phyloP scores from a whole-genome alignment of 169 alveolate species.

The Eimeria zaria region DNA sequence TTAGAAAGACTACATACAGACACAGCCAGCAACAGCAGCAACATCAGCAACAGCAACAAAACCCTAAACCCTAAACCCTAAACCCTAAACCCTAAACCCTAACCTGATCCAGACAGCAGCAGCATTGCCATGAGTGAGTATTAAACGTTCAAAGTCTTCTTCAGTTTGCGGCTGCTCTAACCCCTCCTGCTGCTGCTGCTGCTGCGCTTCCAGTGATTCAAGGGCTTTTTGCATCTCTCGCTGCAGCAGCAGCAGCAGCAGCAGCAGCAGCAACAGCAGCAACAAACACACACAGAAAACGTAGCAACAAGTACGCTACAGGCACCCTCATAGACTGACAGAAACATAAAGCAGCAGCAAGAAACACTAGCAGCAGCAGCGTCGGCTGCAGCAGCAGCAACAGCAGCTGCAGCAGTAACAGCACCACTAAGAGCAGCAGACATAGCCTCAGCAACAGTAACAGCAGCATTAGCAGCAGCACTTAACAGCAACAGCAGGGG shows the following conservation, averaged over 20 bases:
- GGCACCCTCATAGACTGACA: too few species aligned
- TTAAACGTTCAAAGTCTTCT: constrained; percentile 89
- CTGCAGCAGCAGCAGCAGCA: constrained; percentile 54
- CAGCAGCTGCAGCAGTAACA: not conserved
- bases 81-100: not conserved
- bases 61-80: not conserved
- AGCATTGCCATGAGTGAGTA: constrained; percentile 88
- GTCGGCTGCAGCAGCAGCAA: constrained; percentile 7
- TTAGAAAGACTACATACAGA: not conserved
- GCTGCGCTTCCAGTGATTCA: constrained; percentile 28
- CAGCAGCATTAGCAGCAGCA: constrained; percentile 3
- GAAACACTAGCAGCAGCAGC: too few species aligned
- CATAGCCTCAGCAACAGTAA: too few species aligned
- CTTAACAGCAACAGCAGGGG: too few species aligned
- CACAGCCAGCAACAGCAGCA: not conserved
- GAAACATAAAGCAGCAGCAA: too few species aligned
- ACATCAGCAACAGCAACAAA: not conserved
- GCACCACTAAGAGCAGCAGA: too few species aligned
- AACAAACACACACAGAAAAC: too few species aligned
- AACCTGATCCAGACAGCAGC: constrained; percentile 91
- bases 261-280: not conserved
- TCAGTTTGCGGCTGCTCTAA: constrained; percentile 80
- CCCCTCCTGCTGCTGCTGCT: constrained; percentile 63
- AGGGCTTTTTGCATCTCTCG: constrained; percentile 20
- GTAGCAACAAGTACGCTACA: too few species aligned